Base-by-base conservation (phyloP, 306 rosid species). In the Dryas drummondii region DNA sequence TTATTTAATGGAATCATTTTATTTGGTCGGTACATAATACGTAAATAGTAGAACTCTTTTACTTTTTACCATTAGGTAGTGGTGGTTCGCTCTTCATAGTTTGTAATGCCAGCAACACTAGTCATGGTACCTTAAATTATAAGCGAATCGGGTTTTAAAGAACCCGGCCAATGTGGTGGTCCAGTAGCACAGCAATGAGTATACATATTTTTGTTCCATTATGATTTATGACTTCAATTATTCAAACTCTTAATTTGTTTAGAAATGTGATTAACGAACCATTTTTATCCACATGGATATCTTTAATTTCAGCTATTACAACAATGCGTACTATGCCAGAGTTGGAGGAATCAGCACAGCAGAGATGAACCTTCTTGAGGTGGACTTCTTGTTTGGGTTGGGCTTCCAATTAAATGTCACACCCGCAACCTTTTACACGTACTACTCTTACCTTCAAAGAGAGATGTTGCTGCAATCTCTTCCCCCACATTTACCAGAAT, bases 321-420 rank as follows among this genome's bases (percentile, higher is more conserved):
- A 91, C 83, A 93, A 93, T 86, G 98, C 98, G 3, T 93, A 86
- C 88, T 93, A 86, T 85, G 98, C 93, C 22, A 93, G 90, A 85
- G 96, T 93, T 72, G 98, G 98, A 78, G 97, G 98, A 76, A 93
- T 93, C 64, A 89, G 92, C 75, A 91, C 92, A 19, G 57, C 81
- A 52, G 98, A 93, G 81, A 91, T 93, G 93, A 93, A 93, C 75
- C 82, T 84, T 71, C 96, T 93, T 53, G 97, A 93, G 67, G 74
- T 93, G 81, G 98, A 93, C 50, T 91, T 93, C 75, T 65, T 93
- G 71, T 93, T 93, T 81, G 97, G 98, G 15, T 86, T 93, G 79
- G 86, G 97, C 14, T 93, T 93, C 52, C 77, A 84, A 67, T 77
- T 91, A 47, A 91, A 91, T 75, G 96, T 93, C 55, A 89, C 96